Evolutionary conservation across 495 filamentous ascomycete species (phyloP).

Genomic region (Ascodesmis nigricans): DNA sequence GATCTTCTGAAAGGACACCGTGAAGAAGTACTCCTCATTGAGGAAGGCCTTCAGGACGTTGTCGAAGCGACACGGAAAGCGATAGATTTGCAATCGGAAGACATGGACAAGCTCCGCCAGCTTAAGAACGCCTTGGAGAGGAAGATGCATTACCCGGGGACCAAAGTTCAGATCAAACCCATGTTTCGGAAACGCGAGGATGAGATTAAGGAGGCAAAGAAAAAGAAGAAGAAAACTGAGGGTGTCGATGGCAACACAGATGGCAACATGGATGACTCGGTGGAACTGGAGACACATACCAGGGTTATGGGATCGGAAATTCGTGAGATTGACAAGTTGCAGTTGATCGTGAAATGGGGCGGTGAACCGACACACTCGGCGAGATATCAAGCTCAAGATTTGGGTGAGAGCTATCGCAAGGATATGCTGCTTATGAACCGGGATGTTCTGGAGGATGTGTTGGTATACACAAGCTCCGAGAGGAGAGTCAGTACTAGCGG

Average conservation of each 20-base stretch:
- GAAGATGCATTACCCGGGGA: constrained; percentile 83
- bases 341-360: constrained; percentile 97
- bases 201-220: constrained; percentile 25
- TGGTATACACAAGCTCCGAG: constrained; percentile 86
- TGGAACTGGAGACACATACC: constrained; percentile 5
- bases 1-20: constrained; percentile 82
- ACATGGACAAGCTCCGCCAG: constrained; percentile 60
- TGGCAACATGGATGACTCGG: too few relatives aligned
- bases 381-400: constrained; percentile 81
- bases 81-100: constrained; percentile 54
- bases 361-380: constrained; percentile 95
- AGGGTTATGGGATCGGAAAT: constrained; percentile 30
- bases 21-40: constrained; percentile 87
- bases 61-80: constrained; percentile 62
- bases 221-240: constrained; percentile 1
- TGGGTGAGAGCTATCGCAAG: constrained; percentile 86
- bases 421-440: constrained; percentile 85
- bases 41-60: constrained; percentile 74
- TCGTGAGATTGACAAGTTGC: constrained; percentile 77
- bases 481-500: constrained; percentile 77
- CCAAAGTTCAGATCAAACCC: constrained; percentile 97
- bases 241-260: too few relatives aligned
- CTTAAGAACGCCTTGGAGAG: constrained; percentile 68
- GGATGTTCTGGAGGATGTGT: constrained; percentile 70
- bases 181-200: constrained; percentile 74